Conservation (phyloP, 306 rosid species). For the Datisca glomerata region DNA sequence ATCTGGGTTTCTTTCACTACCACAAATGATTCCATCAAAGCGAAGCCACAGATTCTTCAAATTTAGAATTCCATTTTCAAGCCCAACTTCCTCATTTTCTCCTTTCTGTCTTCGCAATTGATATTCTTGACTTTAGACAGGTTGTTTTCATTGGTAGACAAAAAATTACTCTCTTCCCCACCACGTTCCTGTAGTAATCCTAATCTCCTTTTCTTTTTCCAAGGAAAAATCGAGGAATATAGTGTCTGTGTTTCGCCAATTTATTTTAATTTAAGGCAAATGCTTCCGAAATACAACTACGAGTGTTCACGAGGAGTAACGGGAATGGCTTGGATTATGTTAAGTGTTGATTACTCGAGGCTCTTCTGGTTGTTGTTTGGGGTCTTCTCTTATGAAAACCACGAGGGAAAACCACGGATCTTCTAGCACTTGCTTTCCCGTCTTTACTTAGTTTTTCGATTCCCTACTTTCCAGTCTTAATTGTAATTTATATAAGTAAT, state of each 20-base stretch:
- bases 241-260: conserved; percentile 3
- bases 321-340: conserved; percentile 47
- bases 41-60: conserved; percentile 51
- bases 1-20: conserved; percentile 12
- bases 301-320: conserved; percentile 32
- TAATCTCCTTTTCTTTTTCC: conserved; percentile 12
- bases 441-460: neutral
- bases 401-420: conserved; percentile 83
- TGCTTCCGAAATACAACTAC: conserved; percentile 31
- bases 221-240: conserved; percentile 6
- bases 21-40: conserved; percentile 43
- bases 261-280: conserved; percentile 14
- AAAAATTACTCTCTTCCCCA: too few relatives aligned
- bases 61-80: conserved; percentile 24
- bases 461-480: too few relatives aligned
- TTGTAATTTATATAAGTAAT: too few relatives aligned
- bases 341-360: conserved; percentile 52
- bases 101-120: conserved; percentile 16
- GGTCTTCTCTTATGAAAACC: conserved; percentile 55
- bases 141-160: too few relatives aligned
- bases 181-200: too few relatives aligned
- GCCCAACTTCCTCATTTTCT: conserved; percentile 8
- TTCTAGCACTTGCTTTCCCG: conserved; percentile 25
- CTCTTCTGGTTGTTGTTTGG: conserved; percentile 49
- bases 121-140: neutral